Evolutionary conservation across 768 basidiomycete species (phyloP), one percentile per base, ranked within the genome.

Genomic region (Leucogyrophana mollusca): DNA sequence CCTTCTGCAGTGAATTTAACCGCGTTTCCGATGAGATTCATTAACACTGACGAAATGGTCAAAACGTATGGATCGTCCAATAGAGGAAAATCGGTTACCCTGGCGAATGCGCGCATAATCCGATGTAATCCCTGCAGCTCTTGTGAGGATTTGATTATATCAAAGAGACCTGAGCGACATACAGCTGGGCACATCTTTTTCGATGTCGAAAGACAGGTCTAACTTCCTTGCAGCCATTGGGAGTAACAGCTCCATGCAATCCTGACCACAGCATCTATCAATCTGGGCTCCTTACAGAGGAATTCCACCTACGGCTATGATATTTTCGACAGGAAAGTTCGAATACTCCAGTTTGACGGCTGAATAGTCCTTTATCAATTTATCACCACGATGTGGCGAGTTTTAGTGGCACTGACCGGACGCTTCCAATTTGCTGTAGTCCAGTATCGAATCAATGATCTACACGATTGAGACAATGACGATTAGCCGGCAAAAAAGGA

Each of bases 361-460:
- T 85, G 51, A 3, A 37, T 20, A 24, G 41, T 6, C 4, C 17
- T 13, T 45, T 20, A n/a, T 16, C n/a, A 36, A 27, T 36, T 3
- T 7, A n/a, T 24, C 13, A 2, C 1, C 18, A n/a, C n/a, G 11
- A 27, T 9, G 22, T 40, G 24, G 6, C 32, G 21, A 18, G 9
- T 40, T 1, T 38, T 30, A 48, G 59, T 7, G 27, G 13, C 27
- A 30, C 27, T 40, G 55, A 79, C 83, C 83, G 39, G 83, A 86
- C 16, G 85, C 87, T 59, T 89, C 87, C 2, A 87, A 67, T 59
- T 89, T 89, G 64, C 84, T 86, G 64, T 87, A 88, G 57, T 89
- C 87, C 52, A 89, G 63, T 40, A 89, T 85, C 2, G 83, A 85
- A 60, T 87, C 84, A 54, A 89, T 88, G 59, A 88, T 87, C 83